Conservation (phyloP, 2,329 filamentous ascomycete genomes). For the Ilyonectria mors-panacis region DNA sequence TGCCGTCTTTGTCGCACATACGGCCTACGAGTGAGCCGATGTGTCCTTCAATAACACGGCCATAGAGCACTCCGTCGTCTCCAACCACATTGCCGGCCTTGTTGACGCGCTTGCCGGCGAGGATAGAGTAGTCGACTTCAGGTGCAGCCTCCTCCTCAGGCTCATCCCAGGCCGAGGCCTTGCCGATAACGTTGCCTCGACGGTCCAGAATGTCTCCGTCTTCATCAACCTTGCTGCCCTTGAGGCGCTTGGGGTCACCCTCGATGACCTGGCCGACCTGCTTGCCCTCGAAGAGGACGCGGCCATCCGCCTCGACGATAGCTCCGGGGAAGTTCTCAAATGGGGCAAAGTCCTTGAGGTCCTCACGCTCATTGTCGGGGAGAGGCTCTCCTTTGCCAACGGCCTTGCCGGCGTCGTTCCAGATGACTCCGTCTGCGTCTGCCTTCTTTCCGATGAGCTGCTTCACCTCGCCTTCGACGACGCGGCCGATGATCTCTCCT, state of each 20-base stretch:
- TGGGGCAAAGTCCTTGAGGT: constrained; percentile 62
- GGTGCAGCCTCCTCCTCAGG: constrained; percentile 64
- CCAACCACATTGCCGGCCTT: constrained; percentile 77
- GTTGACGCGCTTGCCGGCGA: constrained; percentile 80
- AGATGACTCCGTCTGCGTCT: constrained; percentile 79
- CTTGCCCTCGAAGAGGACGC: constrained; percentile 65
- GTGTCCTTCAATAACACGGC: constrained; percentile 78
- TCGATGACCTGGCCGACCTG: constrained; percentile 74
- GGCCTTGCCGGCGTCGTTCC: constrained; percentile 78
- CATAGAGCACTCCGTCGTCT: constrained; percentile 69
- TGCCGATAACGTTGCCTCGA: constrained; percentile 76
- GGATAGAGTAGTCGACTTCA: constrained; percentile 70
- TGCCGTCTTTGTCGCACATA: constrained; percentile 80
- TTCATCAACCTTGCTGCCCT: constrained; percentile 76
- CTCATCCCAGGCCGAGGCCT: constrained; percentile 77
- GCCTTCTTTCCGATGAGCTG: constrained; percentile 75
- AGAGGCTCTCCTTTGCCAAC: constrained; percentile 76
- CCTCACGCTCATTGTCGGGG: constrained; percentile 67
- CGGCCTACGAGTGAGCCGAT: constrained; percentile 74
- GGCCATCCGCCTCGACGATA: constrained; percentile 67
- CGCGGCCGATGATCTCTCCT: constrained; percentile 70
- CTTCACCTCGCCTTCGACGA: constrained; percentile 75
- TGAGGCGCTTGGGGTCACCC: constrained; percentile 74
- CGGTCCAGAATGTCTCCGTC: constrained; percentile 79
- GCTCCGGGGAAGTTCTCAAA: constrained; percentile 73